These are phyloP conservation scores for Boletellus sp. DNA, from an alignment of 768 basidiomycete genomes.

Conservation along the genomic window DNA sequence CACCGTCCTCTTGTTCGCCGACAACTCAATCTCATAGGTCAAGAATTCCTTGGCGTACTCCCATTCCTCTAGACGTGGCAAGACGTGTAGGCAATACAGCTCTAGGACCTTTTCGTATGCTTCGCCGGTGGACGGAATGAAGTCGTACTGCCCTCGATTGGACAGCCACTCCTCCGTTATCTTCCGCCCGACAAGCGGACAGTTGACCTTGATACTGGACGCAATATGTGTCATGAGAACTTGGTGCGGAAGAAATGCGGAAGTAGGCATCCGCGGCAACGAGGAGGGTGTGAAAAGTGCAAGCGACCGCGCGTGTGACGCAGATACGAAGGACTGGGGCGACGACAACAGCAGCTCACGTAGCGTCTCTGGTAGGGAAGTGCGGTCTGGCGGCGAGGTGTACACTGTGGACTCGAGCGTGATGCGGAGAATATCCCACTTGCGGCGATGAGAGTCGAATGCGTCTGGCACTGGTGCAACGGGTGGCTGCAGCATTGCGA, in stretches of 20 bases:
- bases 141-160: slow-evolving; percentile 41
- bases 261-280: slow-evolving; percentile 35
- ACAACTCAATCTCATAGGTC: slow-evolving; percentile 65
- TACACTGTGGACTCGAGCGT: slow-evolving; percentile 77
- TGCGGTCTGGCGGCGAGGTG: slow-evolving; percentile 44
- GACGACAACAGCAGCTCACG: slow-evolving; percentile 53
- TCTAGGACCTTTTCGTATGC: slow-evolving; percentile 76
- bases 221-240: slow-evolving; percentile 69
- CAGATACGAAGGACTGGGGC: slow-evolving; percentile 52
- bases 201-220: slow-evolving; percentile 64
- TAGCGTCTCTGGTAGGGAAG: slow-evolving; percentile 47
- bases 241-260: slow-evolving; percentile 63
- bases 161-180: slow-evolving; percentile 82
- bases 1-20: slow-evolving; percentile 50
- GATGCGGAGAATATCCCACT: slow-evolving; percentile 86
- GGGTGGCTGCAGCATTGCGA: slow-evolving; percentile 52
- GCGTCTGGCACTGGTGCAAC: slow-evolving; percentile 32
- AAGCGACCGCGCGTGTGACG: slow-evolving; percentile 62
- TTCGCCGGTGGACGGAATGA: slow-evolving; percentile 35
- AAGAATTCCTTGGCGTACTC: slow-evolving; percentile 76
- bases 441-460: slow-evolving; percentile 55
- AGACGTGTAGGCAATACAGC: slow-evolving; percentile 67
- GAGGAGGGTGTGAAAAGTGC: slow-evolving; percentile 59
- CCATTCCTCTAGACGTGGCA: slow-evolving; percentile 76
- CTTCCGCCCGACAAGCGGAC: slow-evolving; percentile 54